Percentiles rank a stretch among this genome's conserved stretches.
Conservation (phyloP, 441 rosid genomes). For the Adansonia gregorii region DNA sequence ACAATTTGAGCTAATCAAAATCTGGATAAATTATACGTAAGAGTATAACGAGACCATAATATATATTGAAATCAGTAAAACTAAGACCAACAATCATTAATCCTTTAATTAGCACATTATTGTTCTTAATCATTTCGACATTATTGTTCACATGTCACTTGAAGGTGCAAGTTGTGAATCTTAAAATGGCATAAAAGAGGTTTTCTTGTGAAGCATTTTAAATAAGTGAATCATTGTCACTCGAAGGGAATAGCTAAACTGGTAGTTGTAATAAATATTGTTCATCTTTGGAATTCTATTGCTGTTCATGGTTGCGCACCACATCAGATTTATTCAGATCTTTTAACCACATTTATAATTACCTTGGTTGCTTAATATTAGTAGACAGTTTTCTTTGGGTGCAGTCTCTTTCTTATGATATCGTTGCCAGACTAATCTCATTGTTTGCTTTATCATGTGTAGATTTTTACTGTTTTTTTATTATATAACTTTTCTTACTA, state of each 20-base stretch:
- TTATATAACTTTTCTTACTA: slow-evolving; percentile 23
- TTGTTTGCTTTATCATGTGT: neutral
- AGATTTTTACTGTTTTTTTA: slow-evolving; percentile 4
- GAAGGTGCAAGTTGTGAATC: neutral
- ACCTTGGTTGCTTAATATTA: neutral
- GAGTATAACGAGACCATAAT: neutral
- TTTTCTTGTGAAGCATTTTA: slow-evolving; percentile 2
- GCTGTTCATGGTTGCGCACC: neutral
- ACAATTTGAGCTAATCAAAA: neutral
- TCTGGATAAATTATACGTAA: neutral
- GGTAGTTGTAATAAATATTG: neutral
- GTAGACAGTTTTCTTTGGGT: neutral
- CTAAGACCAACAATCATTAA: neutral
- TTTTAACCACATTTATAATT: neutral
- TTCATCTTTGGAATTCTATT: neutral
- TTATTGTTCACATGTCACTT: neutral
- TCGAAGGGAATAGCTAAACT: neutral
- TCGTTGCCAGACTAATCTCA: neutral
- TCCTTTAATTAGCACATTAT: slow-evolving; percentile 10
- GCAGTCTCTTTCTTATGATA: neutral
- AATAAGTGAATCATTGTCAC: slow-evolving; percentile 9
- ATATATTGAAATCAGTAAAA: slow-evolving; percentile 13
- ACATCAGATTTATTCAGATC: neutral
- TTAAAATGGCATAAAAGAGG: neutral
- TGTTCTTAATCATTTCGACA: neutral